Percentiles rank a stretch among this genome's conserved stretches.
phyloP scores from a whole-genome alignment of 192 early-diverging fungal genomes.

The Linnemannia elongata region DNA sequence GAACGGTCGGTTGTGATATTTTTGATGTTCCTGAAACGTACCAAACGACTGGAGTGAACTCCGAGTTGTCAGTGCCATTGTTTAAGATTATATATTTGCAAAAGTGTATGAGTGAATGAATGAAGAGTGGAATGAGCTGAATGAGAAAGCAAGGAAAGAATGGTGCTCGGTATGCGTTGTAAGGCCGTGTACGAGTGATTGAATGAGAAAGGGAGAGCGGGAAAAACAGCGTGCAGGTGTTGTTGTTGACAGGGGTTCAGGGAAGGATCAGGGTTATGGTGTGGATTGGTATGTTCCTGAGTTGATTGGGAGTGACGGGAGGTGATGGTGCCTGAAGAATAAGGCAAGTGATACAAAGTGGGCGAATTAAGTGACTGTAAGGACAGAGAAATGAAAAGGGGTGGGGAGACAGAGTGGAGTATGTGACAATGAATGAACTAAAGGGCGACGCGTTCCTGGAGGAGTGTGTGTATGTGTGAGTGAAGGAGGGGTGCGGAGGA shows the following conservation, averaged over 20 bases:
- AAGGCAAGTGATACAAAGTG: neutral
- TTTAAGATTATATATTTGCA: neutral
- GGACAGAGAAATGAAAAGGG: neutral
- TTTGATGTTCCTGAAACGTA: slow-evolving; percentile 1
- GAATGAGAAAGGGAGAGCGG: neutral
- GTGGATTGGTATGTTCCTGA: neutral
- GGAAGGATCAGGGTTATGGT: neutral
- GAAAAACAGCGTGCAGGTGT: neutral
- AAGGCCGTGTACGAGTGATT: neutral
- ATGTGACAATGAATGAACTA: neutral
- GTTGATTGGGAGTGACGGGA: neutral
- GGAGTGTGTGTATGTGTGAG: neutral
- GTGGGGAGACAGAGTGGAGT: neutral
- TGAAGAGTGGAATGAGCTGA: neutral
- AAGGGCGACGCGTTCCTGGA: neutral
- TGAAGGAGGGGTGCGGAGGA: neutral
- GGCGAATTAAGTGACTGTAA: neutral
- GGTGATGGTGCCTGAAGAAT: neutral
- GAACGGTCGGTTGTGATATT: neutral
- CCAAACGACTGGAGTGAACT: slow-evolving; percentile 9
- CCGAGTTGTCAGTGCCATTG: neutral
- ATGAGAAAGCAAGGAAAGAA: neutral
- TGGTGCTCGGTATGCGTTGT: neutral
- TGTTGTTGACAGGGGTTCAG: neutral
- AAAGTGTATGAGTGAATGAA: neutral